phyloP scores from a whole-genome alignment of 2,329 filamentous ascomycete species.

The Diplodia mutila region DNA sequence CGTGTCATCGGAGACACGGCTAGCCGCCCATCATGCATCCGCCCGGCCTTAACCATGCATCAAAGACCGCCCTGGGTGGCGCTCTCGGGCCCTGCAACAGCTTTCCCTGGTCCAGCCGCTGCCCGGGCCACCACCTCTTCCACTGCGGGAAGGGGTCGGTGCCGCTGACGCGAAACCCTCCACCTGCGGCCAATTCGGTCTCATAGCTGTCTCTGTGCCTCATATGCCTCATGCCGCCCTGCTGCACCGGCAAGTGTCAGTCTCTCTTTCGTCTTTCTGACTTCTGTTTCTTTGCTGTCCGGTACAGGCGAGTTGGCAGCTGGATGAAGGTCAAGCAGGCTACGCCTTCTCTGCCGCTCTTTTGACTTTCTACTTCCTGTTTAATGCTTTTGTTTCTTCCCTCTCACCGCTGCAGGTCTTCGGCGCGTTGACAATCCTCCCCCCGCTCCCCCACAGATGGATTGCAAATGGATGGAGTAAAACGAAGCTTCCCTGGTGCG shows the following conservation, averaged over 20 bases:
- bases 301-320: slow-evolving; percentile 25
- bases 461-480: slow-evolving; percentile 21
- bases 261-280: slow-evolving; percentile 19
- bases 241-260: slow-evolving; percentile 5
- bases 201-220: slow-evolving; percentile 14
- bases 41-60: neutral
- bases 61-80: slow-evolving; percentile 5
- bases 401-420: slow-evolving; percentile 19
- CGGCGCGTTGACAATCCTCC: slow-evolving; percentile 11
- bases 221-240: slow-evolving; percentile 24
- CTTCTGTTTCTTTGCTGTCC: slow-evolving; percentile 23
- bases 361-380: slow-evolving; percentile 21
- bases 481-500: slow-evolving; percentile 1
- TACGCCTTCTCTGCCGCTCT: slow-evolving; percentile 21
- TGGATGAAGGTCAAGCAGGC: slow-evolving; percentile 22
- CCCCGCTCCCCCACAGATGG: slow-evolving; percentile 12
- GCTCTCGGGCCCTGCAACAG: slow-evolving; percentile 4
- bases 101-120: slow-evolving; percentile 11
- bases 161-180: slow-evolving; percentile 23
- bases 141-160: slow-evolving; percentile 7
- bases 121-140: neutral
- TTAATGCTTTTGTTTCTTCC: slow-evolving; percentile 24
- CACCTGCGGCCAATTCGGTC: slow-evolving; percentile 17
- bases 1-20: neutral
- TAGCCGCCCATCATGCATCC: slow-evolving; percentile 18